Evolutionary conservation across 139 green algal species (phyloP).

Genomic region (Chloropicon primus): DNA sequence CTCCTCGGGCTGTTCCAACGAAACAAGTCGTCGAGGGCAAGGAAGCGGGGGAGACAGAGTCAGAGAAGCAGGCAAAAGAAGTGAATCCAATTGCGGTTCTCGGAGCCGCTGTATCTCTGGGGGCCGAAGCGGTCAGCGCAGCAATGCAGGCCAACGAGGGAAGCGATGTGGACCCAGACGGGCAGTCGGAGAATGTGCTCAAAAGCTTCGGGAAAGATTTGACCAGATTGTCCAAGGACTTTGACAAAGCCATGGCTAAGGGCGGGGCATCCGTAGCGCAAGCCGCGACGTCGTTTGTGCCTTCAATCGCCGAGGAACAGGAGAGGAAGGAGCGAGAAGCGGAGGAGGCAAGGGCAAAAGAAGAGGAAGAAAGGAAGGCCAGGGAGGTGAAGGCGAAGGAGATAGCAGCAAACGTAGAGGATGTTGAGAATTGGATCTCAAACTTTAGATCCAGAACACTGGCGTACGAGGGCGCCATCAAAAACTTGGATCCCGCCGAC

Average conservation of each 20-base stretch:
- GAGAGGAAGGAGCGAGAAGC: conserved; percentile 8
- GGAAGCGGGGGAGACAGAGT: too few species aligned
- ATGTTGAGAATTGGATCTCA: background rate
- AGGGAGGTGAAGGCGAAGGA: conserved; percentile 1
- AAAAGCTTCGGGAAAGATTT: background rate
- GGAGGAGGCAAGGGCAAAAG: background rate
- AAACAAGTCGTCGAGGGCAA: too few species aligned
- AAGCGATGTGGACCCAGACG: too few species aligned
- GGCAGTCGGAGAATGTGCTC: background rate
- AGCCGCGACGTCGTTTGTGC: background rate
- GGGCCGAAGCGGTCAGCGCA: too few species aligned
- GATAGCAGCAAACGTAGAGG: background rate
- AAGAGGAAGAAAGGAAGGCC: conserved; percentile 5
- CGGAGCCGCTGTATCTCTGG: too few species aligned
- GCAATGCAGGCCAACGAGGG: too few species aligned
- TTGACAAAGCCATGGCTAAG: background rate
- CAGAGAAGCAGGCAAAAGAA: too few species aligned
- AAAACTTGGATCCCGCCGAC: too few species aligned
- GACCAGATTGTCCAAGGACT: background rate
- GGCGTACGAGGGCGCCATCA: too few species aligned
- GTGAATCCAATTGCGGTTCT: too few species aligned
- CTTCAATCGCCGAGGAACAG: conserved; percentile 8
- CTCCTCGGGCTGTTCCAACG: too few species aligned
- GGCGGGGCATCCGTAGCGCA: background rate
- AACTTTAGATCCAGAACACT: background rate